phyloP scores from a whole-genome alignment of 208 protist species.

The Leishmania mexicana region DNA sequence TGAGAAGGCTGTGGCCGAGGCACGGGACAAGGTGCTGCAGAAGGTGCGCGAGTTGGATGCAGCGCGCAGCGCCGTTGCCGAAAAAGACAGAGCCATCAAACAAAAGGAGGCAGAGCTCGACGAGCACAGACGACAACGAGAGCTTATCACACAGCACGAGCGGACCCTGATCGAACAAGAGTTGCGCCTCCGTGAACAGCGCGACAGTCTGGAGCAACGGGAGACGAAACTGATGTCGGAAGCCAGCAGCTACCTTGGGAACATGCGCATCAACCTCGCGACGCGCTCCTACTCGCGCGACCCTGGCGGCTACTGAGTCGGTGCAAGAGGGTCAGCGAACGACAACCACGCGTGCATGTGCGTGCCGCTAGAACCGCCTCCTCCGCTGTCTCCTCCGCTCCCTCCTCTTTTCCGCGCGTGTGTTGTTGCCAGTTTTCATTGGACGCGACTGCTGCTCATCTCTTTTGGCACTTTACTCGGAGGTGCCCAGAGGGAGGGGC shows the following conservation, averaged over 20 bases:
- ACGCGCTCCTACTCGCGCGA: conserved; percentile 73
- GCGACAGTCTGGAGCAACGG: conserved; percentile 87
- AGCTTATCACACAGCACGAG: conserved; percentile 88
- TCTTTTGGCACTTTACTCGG: not conserved
- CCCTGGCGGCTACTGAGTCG: conserved; percentile 44
- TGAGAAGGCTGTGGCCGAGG: conserved; percentile 73
- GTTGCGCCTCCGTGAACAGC: conserved; percentile 84
- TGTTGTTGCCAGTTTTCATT: not conserved
- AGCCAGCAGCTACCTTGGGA: conserved; percentile 82
- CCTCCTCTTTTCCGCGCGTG: not conserved
- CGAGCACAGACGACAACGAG: conserved; percentile 80
- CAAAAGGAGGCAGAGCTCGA: conserved; percentile 77
- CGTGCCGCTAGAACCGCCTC: not conserved
- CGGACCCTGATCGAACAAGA: conserved; percentile 90
- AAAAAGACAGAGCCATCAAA: conserved; percentile 73
- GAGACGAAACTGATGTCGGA: conserved; percentile 90
- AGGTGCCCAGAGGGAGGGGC: not conserved
- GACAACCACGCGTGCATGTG: not conserved
- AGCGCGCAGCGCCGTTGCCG: conserved; percentile 59
- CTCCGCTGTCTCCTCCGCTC: not conserved
- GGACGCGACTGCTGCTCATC: not conserved
- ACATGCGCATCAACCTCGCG: conserved; percentile 63
- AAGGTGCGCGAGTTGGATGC: conserved; percentile 67
- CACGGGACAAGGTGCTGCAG: conserved; percentile 54
- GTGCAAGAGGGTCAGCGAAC: not conserved